phyloP scores from a whole-genome alignment of 768 basidiomycete species.

The Melanogaster broomeanus region DNA sequence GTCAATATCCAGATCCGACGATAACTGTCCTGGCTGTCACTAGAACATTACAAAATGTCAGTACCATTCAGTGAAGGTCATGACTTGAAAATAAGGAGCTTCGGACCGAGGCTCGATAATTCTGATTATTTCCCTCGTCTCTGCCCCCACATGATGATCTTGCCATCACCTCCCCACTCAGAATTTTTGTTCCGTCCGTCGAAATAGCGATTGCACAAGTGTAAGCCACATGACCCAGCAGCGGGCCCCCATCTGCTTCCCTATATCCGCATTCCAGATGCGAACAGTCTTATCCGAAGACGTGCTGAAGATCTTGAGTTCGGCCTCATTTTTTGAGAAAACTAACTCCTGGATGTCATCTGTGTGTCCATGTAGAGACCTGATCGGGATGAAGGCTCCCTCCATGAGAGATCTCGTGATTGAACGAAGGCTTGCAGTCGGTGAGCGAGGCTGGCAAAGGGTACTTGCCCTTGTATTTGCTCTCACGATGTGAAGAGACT shows the following conservation, averaged over 20 bases:
- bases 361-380: too few relatives aligned
- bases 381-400: too few relatives aligned
- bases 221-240: neutral
- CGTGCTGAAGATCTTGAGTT: neutral
- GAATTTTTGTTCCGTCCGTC: constrained; percentile 12
- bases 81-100: too few relatives aligned
- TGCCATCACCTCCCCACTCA: constrained; percentile 6
- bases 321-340: too few relatives aligned
- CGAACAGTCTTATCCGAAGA: neutral
- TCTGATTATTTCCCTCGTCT: constrained; percentile 26
- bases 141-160: constrained; percentile 14
- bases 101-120: neutral
- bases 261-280: constrained; percentile 1
- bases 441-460: too few relatives aligned
- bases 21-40: too few relatives aligned
- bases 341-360: too few relatives aligned
- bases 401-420: too few relatives aligned
- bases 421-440: too few relatives aligned
- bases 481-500: too few relatives aligned
- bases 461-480: too few relatives aligned
- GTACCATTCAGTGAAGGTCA: neutral
- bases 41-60: too few relatives aligned
- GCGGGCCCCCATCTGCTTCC: neutral
- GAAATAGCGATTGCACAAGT: constrained; percentile 10
- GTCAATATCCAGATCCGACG: neutral